Conservation (phyloP, 2,329 filamentous ascomycete species). For the Calonectria ilicicola region DNA sequence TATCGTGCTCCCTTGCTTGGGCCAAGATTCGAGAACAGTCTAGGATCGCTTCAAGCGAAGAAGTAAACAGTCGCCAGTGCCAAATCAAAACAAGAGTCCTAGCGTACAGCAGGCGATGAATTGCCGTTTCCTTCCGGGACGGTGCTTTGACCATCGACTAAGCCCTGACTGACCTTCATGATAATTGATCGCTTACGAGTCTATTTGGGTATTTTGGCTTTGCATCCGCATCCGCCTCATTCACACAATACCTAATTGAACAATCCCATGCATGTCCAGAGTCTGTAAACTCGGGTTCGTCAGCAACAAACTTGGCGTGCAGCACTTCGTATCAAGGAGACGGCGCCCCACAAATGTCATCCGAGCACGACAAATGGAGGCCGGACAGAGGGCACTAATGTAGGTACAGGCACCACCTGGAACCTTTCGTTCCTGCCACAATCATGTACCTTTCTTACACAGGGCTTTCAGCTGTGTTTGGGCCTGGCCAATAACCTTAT, state of each 20-base stretch:
- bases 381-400: conserved; percentile 35
- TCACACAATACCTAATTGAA: neutral
- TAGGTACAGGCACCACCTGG: conserved; percentile 31
- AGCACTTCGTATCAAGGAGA: conserved; percentile 37
- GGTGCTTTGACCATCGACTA: neutral
- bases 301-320: conserved; percentile 22
- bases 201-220: neutral
- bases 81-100: neutral
- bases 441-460: neutral
- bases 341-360: conserved; percentile 34
- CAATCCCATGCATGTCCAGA: neutral
- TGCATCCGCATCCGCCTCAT: neutral
- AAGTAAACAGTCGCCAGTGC: neutral
- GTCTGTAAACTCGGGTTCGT: neutral
- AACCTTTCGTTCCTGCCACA: conserved; percentile 17
- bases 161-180: neutral
- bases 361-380: conserved; percentile 14
- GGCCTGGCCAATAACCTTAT: conserved; percentile 13
- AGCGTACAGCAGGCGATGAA: neutral
- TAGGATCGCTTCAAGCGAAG: neutral
- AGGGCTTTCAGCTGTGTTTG: neutral
- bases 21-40: conserved; percentile 6
- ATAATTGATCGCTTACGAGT: neutral
- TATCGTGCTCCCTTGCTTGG: neutral
- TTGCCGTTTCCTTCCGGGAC: neutral